A percentile compares a stretch with the other conserved stretches of the same genome.
These are phyloP conservation scores for Apophysomyces elegans DNA, from an alignment of 371 early-diverging fungal species.

Conservation along the genomic window DNA sequence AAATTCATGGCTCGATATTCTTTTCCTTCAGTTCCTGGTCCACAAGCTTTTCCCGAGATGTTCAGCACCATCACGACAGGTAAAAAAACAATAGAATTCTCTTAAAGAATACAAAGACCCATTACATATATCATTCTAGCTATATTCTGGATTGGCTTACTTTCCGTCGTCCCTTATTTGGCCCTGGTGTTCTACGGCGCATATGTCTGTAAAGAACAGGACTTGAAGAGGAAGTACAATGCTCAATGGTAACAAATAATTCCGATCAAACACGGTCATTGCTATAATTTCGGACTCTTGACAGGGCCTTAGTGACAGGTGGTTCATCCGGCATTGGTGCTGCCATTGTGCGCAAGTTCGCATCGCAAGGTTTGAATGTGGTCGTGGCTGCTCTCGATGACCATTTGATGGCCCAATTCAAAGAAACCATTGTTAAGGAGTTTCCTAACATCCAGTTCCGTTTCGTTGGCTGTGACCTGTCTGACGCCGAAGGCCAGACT, in stretches of 20 bases:
- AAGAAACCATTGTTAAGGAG: conserved; percentile 41
- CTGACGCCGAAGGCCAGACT: conserved; percentile 34
- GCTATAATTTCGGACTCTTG: not conserved
- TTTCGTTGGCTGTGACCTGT: conserved; percentile 59
- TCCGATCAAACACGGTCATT: not conserved
- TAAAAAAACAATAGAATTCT: not conserved
- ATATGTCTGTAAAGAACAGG: conserved; percentile 56
- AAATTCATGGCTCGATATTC: not conserved
- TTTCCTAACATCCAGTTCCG: conserved; percentile 55
- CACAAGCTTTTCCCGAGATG: conserved; percentile 5
- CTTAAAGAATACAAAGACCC: not conserved
- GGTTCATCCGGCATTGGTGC: conserved; percentile 71
- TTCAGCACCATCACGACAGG: conserved; percentile 7
- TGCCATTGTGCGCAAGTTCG: conserved; percentile 59
- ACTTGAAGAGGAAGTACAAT: conserved; percentile 62
- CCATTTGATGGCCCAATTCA: conserved; percentile 39
- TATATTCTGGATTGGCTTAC: conserved; percentile 51
- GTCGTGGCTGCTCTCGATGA: conserved; percentile 66
- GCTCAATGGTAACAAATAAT: conserved; percentile 55
- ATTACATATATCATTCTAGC: conserved; percentile 20
- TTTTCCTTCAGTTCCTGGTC: not conserved
- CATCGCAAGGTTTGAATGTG: conserved; percentile 59
- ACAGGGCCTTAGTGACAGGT: conserved; percentile 58
- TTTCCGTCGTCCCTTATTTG: conserved; percentile 52
- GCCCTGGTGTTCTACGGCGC: conserved; percentile 51